Base-by-base conservation (phyloP, 2,329 filamentous ascomycete species). In the Penicillium sumatraense region DNA sequence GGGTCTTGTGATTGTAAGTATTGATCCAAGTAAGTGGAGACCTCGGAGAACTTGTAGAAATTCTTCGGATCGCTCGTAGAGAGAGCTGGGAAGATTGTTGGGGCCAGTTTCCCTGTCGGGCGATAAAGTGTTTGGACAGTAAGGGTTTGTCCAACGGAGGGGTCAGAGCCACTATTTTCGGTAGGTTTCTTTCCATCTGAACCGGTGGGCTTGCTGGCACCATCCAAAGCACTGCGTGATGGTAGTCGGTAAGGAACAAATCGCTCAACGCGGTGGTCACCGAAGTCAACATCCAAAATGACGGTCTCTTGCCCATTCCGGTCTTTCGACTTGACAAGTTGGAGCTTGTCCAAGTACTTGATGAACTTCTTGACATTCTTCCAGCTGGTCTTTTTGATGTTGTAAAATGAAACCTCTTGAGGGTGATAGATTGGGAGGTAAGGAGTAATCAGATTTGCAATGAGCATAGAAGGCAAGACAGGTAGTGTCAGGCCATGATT, bases 291-390 rank as follows among this genome's bases (percentile, higher is more conserved):
- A 61, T 89, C 86, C 14, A 84, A 60, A 47, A 89, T 83, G 10
- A 87, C 80, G 0, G 83, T 85, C 66, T 89, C 86, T 31, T 86
- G 82, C 4, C 85, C 84, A 57, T 82, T 84, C 31, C 84, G 80
- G 47, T 89, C 86, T 67, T 89, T 89, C 42, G 80, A 81, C 64
- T 86, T 88, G 61, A 88, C 71, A n/a, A 89, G 74, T 16, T 78
- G 69, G 45, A 83, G 75, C 69, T 89, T 89, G 69, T 89, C 86
- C 9, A 89, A 76, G 50, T 83, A 77, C 63, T 89, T 89, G 72
- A 89, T 82, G 68, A 89, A 89, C 61, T 88, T 89, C 66, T 85
- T 86, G 56, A 86, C 81, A 57, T 84, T 89, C 73, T 89, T 89
- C 84, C 84, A 89, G 58, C 83, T 86, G 3, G 86, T 86, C 72